Evolutionary conservation across 163 green algal genomes (phyloP).

Genomic region (Chlamydomonas reinhardtii): DNA sequence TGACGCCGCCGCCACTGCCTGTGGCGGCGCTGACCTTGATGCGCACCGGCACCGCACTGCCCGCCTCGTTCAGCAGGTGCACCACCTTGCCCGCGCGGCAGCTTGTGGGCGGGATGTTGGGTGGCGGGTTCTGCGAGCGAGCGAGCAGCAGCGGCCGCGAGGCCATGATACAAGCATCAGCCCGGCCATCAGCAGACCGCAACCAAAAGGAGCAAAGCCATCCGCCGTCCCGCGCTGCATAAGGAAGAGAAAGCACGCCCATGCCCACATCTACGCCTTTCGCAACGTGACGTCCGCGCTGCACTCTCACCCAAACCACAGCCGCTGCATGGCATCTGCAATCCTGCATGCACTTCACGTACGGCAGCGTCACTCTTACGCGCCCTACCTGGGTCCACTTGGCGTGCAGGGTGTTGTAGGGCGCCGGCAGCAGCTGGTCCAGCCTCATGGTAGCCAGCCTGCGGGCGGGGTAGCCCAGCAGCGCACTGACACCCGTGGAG

Average conservation of each 20-base stretch:
- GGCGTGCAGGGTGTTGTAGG: slow-evolving; percentile 41
- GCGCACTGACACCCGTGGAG: background rate
- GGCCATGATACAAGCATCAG: too few relatives aligned
- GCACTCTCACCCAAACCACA: too few relatives aligned
- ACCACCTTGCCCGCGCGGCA: background rate
- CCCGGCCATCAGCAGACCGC: too few relatives aligned
- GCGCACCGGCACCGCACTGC: background rate
- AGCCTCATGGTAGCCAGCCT: slow-evolving; percentile 46
- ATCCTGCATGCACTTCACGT: too few relatives aligned
- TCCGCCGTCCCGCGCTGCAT: too few relatives aligned
- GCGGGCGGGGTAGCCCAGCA: slow-evolving; percentile 6
- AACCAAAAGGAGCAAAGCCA: too few relatives aligned
- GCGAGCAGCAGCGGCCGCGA: too few relatives aligned
- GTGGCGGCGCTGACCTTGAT: background rate
- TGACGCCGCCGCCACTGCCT: background rate
- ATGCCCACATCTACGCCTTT: too few relatives aligned
- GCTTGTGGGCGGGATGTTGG: background rate
- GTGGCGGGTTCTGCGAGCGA: background rate
- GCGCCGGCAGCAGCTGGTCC: slow-evolving; percentile 43
- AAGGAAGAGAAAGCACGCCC: too few relatives aligned
- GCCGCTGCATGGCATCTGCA: too few relatives aligned
- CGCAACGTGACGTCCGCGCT: too few relatives aligned
- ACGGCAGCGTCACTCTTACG: too few relatives aligned
- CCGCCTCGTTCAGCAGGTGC: background rate
- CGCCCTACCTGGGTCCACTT: background rate